Percentiles rank a stretch among this genome's conserved stretches.
Evolutionary conservation across 1,139 yeast species (phyloP).

Genomic region (Suhomyces kunorum): DNA sequence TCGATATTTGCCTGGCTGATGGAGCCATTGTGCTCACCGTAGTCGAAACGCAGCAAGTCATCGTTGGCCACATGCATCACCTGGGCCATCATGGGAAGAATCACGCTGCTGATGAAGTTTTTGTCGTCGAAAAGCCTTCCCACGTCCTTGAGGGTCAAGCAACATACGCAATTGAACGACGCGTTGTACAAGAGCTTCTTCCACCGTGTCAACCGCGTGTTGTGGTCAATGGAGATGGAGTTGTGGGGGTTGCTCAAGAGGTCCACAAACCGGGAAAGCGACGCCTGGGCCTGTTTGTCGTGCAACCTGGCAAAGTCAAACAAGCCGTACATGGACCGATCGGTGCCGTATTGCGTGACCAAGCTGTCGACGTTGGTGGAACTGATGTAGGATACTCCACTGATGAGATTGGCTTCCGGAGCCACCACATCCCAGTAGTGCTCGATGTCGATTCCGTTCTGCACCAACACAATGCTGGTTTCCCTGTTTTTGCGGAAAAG

Average conservation of each 20-base stretch:
- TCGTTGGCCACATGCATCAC: constrained; percentile 25
- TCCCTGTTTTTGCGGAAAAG: constrained; percentile 14
- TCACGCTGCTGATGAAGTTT: constrained; percentile 20
- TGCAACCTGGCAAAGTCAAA: constrained; percentile 29
- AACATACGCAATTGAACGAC: constrained; percentile 62
- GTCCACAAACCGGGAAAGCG: constrained; percentile 45
- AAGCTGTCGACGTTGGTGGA: constrained; percentile 58
- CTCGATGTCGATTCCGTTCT: constrained; percentile 71
- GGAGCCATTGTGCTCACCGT: constrained; percentile 18
- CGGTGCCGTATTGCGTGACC: constrained; percentile 55
- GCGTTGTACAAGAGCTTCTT: constrained; percentile 71
- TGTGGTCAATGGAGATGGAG: constrained; percentile 43
- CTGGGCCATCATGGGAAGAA: constrained; percentile 29
- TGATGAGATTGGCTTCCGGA: constrained; percentile 31
- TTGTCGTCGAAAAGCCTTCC: constrained; percentile 24
- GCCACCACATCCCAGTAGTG: constrained; percentile 60
- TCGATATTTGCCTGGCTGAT: constrained; percentile 22
- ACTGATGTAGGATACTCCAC: constrained; percentile 71
- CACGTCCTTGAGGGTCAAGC: constrained; percentile 55
- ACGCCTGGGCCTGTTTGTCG: constrained; percentile 21
- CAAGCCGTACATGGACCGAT: constrained; percentile 56
- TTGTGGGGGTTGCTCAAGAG: constrained; percentile 51
- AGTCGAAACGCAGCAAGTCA: constrained; percentile 21
- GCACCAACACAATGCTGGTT: constrained; percentile 62
- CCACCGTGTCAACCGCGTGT: constrained; percentile 65